Conservation (phyloP, 306 rosid species). For the Malus sylvestris region DNA sequence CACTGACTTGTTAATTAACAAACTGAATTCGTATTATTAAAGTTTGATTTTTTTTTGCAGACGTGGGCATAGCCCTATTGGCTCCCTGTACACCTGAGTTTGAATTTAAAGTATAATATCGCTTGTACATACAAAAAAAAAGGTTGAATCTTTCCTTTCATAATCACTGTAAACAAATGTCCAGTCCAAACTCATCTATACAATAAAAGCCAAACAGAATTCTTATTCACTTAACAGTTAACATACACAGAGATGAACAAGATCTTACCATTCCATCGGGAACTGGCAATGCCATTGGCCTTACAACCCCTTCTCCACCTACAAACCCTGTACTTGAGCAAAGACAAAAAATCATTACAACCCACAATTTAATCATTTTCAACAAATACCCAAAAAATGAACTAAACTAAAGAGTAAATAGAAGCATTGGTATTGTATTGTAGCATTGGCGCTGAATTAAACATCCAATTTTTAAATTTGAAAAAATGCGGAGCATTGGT, state of each 20-base stretch:
- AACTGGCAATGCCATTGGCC: conserved; percentile 7
- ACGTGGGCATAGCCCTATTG: background rate
- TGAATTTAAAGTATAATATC: too few species aligned
- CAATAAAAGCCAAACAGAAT: background rate
- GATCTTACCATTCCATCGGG: background rate
- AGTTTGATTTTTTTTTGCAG: background rate
- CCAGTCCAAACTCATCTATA: background rate
- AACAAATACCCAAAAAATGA: background rate
- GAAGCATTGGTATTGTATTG: too few species aligned
- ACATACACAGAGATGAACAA: background rate
- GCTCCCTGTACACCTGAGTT: background rate
- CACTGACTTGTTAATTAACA: background rate
- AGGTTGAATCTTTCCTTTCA: background rate
- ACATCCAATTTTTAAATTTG: too few species aligned
- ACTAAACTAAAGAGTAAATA: too few species aligned
- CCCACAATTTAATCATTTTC: background rate
- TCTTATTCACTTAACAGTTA: background rate
- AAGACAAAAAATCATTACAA: background rate
- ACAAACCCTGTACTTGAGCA: background rate
- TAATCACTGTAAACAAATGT: background rate
- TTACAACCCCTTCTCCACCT: background rate
- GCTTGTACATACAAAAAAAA: background rate
- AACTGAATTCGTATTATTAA: background rate
- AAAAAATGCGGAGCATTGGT: too few species aligned
- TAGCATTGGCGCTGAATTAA: too few species aligned